phyloP scores from a whole-genome alignment of 768 basidiomycete genomes.

The Trametes meyenii region DNA sequence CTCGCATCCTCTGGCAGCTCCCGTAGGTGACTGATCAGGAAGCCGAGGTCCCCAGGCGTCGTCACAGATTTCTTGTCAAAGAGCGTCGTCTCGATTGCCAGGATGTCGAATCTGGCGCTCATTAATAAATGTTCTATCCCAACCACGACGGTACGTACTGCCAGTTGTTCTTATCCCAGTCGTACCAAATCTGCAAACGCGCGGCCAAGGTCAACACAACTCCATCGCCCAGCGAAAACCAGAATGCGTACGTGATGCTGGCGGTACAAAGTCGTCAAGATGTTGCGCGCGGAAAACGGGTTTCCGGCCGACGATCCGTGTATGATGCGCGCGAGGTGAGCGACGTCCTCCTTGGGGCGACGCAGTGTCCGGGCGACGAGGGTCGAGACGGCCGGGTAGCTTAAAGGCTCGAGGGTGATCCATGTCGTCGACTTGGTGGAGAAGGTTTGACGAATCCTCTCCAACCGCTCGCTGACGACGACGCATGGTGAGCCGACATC shows the following conservation, averaged over 20 bases:
- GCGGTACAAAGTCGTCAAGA: conserved; percentile 63
- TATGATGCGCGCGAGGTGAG: conserved; percentile 56
- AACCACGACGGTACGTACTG: conserved; percentile 43
- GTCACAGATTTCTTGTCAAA: conserved; percentile 50
- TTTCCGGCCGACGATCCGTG: conserved; percentile 65
- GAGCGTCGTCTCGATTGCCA: conserved; percentile 56
- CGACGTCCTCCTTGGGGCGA: conserved; percentile 56
- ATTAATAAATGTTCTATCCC: neutral
- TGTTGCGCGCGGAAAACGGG: conserved; percentile 67
- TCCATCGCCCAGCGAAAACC: neutral
- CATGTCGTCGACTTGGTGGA: conserved; percentile 61
- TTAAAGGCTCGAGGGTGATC: conserved; percentile 66
- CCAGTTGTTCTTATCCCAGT: conserved; percentile 70
- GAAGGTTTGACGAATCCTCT: conserved; percentile 60
- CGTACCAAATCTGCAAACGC: conserved; percentile 56
- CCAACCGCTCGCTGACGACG: conserved; percentile 43
- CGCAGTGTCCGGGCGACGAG: conserved; percentile 69
- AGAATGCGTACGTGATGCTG: conserved; percentile 56
- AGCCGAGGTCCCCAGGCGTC: conserved; percentile 65
- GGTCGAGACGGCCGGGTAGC: conserved; percentile 55
- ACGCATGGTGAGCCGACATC: neutral
- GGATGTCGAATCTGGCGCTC: conserved; percentile 53
- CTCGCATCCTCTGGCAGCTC: conserved; percentile 65
- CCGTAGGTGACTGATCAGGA: conserved; percentile 59
- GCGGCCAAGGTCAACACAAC: neutral